A percentile compares a stretch with the other conserved stretches of the same genome.
phyloP scores from a whole-genome alignment of 805 yeast genomes.

The Ascoidea rubescens region DNA sequence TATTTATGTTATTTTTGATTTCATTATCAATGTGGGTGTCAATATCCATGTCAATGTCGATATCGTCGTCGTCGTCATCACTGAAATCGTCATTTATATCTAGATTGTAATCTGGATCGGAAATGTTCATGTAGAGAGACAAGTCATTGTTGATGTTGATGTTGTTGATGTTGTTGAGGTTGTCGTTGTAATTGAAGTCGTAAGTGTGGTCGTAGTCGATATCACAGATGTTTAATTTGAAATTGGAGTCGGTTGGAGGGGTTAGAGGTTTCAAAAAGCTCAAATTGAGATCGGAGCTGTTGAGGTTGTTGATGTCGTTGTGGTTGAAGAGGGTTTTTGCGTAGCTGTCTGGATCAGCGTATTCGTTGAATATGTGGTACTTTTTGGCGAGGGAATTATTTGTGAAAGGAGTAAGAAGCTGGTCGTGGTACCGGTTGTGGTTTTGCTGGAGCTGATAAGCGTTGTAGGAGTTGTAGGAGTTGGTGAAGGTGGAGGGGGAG shows the following conservation, averaged over 20 bases:
- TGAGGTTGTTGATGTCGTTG: too few relatives aligned
- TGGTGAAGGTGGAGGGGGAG: too few relatives aligned
- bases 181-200: not conserved
- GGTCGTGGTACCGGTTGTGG: too few relatives aligned
- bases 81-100: not conserved
- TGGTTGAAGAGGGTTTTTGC: not conserved
- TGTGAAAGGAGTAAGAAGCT: too few relatives aligned
- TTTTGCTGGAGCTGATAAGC: too few relatives aligned
- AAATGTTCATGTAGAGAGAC: not conserved
- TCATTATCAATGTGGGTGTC: not conserved
- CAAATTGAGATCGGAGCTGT: not conserved
- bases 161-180: not conserved
- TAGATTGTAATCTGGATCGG: not conserved
- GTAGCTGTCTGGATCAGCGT: too few relatives aligned
- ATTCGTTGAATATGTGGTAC: too few relatives aligned
- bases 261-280: not conserved
- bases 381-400: too few relatives aligned
- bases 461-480: too few relatives aligned
- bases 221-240: not conserved
- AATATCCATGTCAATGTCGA: not conserved
- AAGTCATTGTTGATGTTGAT: not conserved
- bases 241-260: not conserved
- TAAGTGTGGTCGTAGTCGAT: not conserved
- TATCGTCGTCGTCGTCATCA: not conserved
- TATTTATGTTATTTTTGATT: slow-evolving; percentile 14